These are phyloP conservation scores for Starmerella apicola DNA, from an alignment of 805 yeast genomes.

Conservation along the genomic window DNA sequence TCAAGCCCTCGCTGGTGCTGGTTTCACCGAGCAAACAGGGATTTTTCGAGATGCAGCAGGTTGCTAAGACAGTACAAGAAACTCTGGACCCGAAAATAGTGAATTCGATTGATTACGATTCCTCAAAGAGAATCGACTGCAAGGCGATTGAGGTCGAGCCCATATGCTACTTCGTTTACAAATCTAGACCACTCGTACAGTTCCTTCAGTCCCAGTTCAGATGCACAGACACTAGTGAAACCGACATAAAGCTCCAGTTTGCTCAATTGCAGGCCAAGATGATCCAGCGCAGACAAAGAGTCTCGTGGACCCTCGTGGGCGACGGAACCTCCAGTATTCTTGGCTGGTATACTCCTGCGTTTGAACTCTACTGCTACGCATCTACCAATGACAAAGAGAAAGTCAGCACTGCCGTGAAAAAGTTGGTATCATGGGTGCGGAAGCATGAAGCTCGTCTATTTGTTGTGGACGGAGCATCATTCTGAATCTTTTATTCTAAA, in stretches of 20 bases:
- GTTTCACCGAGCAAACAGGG: conserved; percentile 63
- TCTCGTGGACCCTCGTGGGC: conserved; percentile 22
- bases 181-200: conserved; percentile 57
- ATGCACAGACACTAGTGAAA: not conserved
- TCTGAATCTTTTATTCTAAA: no score
- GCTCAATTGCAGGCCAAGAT: conserved; percentile 31
- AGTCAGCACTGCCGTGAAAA: conserved; percentile 48
- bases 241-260: conserved; percentile 8
- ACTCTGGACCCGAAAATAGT: conserved; percentile 31
- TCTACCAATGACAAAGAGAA: conserved; percentile 47
- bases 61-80: conserved; percentile 37
- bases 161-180: conserved; percentile 71
- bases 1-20: conserved; percentile 32
- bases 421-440: conserved; percentile 64
- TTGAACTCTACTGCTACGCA: conserved; percentile 51
- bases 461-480: conserved; percentile 60
- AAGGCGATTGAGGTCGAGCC: conserved; percentile 38
- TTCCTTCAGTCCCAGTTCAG: conserved; percentile 38
- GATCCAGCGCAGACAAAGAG: conserved; percentile 21
- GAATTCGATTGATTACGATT: conserved; percentile 27
- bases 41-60: conserved; percentile 60
- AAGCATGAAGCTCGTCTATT: conserved; percentile 59
- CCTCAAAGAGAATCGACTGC: conserved; percentile 7
- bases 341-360: conserved; percentile 46
- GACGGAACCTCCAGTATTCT: conserved; percentile 23